phyloP scores from a whole-genome alignment of 2,329 filamentous ascomycete genomes.

The Exophiala oligosperma region DNA sequence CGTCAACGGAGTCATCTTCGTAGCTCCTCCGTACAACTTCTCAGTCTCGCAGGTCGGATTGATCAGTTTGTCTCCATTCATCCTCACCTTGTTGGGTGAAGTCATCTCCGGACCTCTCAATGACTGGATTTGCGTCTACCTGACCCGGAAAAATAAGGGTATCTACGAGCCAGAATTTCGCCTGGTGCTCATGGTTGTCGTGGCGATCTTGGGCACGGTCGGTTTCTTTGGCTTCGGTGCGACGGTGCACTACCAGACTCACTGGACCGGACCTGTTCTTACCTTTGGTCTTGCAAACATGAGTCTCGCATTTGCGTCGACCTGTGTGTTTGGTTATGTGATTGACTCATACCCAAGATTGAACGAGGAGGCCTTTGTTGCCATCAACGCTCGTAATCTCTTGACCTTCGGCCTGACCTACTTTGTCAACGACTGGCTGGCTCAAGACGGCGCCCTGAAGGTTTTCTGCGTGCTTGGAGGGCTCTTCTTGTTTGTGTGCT shows the following conservation, averaged over 20 bases:
- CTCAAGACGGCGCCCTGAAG: slow-evolving; percentile 37
- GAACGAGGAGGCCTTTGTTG: slow-evolving; percentile 53
- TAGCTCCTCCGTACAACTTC: slow-evolving; percentile 46
- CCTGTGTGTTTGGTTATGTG: slow-evolving; percentile 54
- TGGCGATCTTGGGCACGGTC: slow-evolving; percentile 51
- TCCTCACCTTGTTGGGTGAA: slow-evolving; percentile 80
- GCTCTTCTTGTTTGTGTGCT: slow-evolving; percentile 48
- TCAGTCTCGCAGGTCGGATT: slow-evolving; percentile 78
- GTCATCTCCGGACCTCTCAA: slow-evolving; percentile 68
- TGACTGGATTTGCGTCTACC: slow-evolving; percentile 67
- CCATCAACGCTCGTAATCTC: slow-evolving; percentile 50
- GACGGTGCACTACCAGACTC: slow-evolving; percentile 34
- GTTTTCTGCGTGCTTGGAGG: slow-evolving; percentile 43
- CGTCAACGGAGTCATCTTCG: slow-evolving; percentile 21
- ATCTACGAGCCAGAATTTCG: slow-evolving; percentile 91
- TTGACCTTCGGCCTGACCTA: slow-evolving; percentile 43
- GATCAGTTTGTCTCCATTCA: slow-evolving; percentile 79
- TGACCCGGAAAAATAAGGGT: slow-evolving; percentile 75
- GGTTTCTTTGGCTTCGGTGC: slow-evolving; percentile 53
- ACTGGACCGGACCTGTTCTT: slow-evolving; percentile 51
- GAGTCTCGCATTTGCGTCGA: slow-evolving; percentile 48
- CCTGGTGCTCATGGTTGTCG: slow-evolving; percentile 76
- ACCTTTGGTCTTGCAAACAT: slow-evolving; percentile 53
- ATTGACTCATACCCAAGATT: slow-evolving; percentile 50
- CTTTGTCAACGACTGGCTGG: slow-evolving; percentile 44